These are phyloP conservation scores for Kodamaea lidongshanica DNA, from an alignment of 805 yeast genomes.

Conservation along the genomic window DNA sequence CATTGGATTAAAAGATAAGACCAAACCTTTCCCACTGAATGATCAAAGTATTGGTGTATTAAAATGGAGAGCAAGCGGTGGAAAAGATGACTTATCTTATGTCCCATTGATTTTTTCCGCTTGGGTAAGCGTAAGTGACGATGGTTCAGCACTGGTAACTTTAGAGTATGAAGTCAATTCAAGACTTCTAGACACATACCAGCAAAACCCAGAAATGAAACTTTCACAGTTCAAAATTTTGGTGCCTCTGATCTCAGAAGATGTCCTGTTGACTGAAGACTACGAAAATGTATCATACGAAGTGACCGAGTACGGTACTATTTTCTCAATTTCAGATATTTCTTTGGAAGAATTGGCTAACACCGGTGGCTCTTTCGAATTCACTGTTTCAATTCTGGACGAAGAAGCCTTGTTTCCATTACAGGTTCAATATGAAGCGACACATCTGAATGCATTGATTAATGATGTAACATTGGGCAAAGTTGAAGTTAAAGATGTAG, in stretches of 20 bases:
- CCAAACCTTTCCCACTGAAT: constrained; percentile 83
- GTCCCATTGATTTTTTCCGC: constrained; percentile 70
- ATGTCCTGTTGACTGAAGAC: constrained; percentile 44
- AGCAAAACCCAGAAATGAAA: constrained; percentile 26
- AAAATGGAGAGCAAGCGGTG: constrained; percentile 80
- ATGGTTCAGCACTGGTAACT: constrained; percentile 63
- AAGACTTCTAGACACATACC: constrained; percentile 24
- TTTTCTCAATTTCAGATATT: constrained; percentile 56
- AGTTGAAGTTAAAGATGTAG: constrained; percentile 57
- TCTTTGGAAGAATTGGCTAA: constrained; percentile 42
- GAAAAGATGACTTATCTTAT: constrained; percentile 42
- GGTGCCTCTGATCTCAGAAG: constrained; percentile 61
- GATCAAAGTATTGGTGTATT: constrained; percentile 87
- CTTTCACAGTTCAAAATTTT: constrained; percentile 14
- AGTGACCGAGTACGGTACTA: constrained; percentile 62
- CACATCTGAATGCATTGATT: constrained; percentile 38
- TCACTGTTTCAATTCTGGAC: constrained; percentile 62
- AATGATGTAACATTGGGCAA: constrained; percentile 51
- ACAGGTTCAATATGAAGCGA: constrained; percentile 55
- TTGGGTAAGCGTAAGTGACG: constrained; percentile 71
- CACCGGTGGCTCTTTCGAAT: constrained; percentile 73
- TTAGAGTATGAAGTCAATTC: constrained; percentile 77
- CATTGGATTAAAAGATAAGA: constrained; percentile 70
- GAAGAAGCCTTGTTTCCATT: constrained; percentile 91
- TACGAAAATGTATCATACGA: constrained; percentile 45